phyloP scores from a whole-genome alignment of 805 yeast genomes.

The Suhomyces kilbournensis region DNA sequence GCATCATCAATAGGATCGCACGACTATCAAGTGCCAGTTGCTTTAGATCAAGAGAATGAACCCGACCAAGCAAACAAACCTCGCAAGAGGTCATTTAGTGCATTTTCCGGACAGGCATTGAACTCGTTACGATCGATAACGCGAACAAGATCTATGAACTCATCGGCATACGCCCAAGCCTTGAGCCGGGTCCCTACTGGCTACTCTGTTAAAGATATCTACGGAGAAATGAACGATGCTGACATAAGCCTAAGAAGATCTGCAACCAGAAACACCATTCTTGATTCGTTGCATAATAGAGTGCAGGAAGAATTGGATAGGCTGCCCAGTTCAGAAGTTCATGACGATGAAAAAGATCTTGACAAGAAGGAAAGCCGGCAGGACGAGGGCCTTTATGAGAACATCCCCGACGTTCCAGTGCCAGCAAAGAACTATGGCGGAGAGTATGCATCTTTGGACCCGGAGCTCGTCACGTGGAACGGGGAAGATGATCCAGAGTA shows the following conservation, averaged over 20 bases:
- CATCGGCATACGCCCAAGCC: background rate
- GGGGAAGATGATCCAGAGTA: conserved; percentile 29
- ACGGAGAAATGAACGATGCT: conserved; percentile 23
- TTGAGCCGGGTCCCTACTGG: background rate
- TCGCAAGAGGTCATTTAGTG: background rate
- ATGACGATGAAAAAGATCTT: background rate
- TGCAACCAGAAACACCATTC: conserved; percentile 27
- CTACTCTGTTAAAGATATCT: conserved; percentile 25
- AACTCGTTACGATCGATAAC: background rate
- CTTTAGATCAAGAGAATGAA: background rate
- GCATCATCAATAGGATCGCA: background rate
- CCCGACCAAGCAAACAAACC: background rate
- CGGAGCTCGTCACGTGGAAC: conserved; percentile 38
- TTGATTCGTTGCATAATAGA: conserved; percentile 10
- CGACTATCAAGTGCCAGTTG: background rate
- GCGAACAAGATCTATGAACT: background rate
- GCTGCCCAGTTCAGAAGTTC: background rate
- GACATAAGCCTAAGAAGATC: conserved; percentile 27
- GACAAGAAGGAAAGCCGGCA: background rate
- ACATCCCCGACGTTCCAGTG: conserved; percentile 19
- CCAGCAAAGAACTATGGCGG: conserved; percentile 29
- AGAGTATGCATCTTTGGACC: conserved; percentile 32
- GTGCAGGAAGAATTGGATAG: background rate
- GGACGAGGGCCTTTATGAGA: conserved; percentile 9
- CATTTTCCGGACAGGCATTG: background rate